phyloP scores from a whole-genome alignment of 805 yeast genomes.

The Candida namnaoensis region DNA sequence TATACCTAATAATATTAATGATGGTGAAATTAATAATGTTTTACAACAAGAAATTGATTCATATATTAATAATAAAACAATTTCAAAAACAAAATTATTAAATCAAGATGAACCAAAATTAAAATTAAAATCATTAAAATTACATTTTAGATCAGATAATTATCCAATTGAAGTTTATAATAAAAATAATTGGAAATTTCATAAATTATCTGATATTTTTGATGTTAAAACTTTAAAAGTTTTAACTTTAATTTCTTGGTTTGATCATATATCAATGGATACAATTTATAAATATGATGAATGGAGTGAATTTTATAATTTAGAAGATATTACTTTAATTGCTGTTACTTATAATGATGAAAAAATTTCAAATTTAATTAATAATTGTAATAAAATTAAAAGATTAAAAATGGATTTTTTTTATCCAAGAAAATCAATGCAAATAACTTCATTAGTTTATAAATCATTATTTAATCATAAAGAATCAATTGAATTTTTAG shows the following conservation, averaged over 20 bases:
- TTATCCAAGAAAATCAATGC: constrained; percentile 23
- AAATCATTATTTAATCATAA: constrained; percentile 23
- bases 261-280: constrained; percentile 23
- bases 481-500: constrained; percentile 27
- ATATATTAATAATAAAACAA: no score
- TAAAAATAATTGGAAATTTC: constrained; percentile 11
- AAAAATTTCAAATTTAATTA: constrained; percentile 21
- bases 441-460: constrained; percentile 23
- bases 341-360: constrained; percentile 24
- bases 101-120: constrained; percentile 13
- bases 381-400: constrained; percentile 21
- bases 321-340: constrained; percentile 31
- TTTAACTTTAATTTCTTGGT: constrained; percentile 34
- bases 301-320: constrained; percentile 24
- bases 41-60: no score
- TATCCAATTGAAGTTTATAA: constrained; percentile 21
- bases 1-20: no score
- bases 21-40: no score
- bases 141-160: constrained; percentile 33
- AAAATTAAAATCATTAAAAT: constrained; percentile 25
- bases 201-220: constrained; percentile 25
- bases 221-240: constrained; percentile 24
- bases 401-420: constrained; percentile 31
- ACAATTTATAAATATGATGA: constrained; percentile 26
- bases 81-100: no score